These are phyloP conservation scores for Limonium bicolor DNA, from an alignment of 148 eudicot genomes.

Conservation along the genomic window DNA sequence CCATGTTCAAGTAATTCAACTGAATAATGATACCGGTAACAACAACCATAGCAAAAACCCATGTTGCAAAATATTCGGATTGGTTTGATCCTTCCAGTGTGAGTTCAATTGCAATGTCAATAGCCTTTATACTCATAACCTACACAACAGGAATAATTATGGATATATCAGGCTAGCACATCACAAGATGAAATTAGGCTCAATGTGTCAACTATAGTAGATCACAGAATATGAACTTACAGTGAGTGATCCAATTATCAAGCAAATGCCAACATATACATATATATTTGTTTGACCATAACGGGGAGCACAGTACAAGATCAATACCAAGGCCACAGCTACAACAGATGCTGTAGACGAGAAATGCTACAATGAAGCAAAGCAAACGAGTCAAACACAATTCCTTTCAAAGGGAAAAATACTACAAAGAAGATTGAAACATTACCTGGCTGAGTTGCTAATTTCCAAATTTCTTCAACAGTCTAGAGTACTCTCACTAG, in stretches of 20 bases:
- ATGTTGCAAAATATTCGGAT: constrained; percentile 49
- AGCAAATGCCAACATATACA: constrained; percentile 73
- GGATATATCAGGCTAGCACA: too few species aligned
- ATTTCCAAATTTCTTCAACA: constrained; percentile 76
- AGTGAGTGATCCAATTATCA: constrained; percentile 73
- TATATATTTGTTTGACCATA: constrained; percentile 81
- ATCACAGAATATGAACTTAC: constrained; percentile 27
- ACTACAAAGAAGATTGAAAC: neutral
- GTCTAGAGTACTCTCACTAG: constrained; percentile 56
- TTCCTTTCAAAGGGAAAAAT: neutral
- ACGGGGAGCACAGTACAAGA: constrained; percentile 78
- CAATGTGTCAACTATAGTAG: too few species aligned
- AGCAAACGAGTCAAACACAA: constrained; percentile 3
- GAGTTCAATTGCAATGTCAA: constrained; percentile 86
- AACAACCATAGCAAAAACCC: constrained; percentile 87
- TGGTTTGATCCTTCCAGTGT: constrained; percentile 83
- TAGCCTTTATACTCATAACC: constrained; percentile 96
- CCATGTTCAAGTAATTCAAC: constrained; percentile 88
- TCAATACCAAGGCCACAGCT: constrained; percentile 65
- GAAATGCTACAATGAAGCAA: constrained; percentile 47
- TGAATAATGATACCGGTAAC: constrained; percentile 62
- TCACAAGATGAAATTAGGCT: too few species aligned
- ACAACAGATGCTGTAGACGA: constrained; percentile 65
- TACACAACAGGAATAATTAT: constrained; percentile 16
- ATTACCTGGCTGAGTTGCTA: constrained; percentile 76